phyloP scores from a whole-genome alignment of 1,284 basidiomycete species.

The Exobasidium rhododendri region DNA sequence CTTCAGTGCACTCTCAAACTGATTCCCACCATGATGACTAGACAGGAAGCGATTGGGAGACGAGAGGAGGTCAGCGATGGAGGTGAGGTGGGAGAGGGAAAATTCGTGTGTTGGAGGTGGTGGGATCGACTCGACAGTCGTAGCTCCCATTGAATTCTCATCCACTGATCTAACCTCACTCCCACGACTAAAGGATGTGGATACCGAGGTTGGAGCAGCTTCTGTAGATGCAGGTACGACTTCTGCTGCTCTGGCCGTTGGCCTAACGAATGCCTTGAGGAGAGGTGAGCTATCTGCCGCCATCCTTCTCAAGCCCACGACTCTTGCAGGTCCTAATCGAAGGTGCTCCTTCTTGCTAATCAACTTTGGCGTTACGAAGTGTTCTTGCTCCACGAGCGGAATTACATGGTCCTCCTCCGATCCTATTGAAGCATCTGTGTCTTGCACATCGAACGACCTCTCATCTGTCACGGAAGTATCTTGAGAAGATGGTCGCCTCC shows the following conservation, averaged over 20 bases:
- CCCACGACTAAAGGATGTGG: too few species aligned
- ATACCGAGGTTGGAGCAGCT: too few species aligned
- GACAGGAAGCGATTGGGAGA: background rate
- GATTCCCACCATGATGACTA: background rate
- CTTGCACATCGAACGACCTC: too few species aligned
- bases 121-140: constrained; percentile 7
- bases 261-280: background rate
- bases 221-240: too few species aligned
- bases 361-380: background rate
- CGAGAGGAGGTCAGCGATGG: background rate
- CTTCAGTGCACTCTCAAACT: background rate
- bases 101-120: constrained; percentile 6
- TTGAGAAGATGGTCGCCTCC: too few species aligned
- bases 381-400: too few species aligned
- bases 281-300: background rate
- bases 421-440: too few species aligned
- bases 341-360: background rate
- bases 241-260: background rate
- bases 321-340: background rate
- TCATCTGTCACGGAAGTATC: too few species aligned
- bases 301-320: background rate
- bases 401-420: too few species aligned
- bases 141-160: background rate
- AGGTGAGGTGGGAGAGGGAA: background rate
- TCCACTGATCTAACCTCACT: background rate